These are phyloP conservation scores for Botrytis byssoidea DNA, from an alignment of 2,329 filamentous ascomycete genomes.

Conservation along the genomic window DNA sequence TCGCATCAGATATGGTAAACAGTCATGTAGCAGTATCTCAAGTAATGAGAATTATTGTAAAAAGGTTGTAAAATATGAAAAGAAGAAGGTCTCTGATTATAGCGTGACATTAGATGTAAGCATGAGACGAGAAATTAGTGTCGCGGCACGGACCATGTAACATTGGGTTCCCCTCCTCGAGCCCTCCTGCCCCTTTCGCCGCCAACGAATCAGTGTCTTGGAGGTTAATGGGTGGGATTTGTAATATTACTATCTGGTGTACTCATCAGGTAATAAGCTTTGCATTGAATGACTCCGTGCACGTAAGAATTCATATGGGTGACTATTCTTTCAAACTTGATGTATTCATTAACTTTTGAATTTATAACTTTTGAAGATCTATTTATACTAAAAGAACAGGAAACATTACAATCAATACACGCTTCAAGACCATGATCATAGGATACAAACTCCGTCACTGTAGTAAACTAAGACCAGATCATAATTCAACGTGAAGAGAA, in stretches of 20 bases:
- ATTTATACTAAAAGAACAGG: background rate
- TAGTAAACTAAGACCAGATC: background rate
- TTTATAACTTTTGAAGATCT: background rate
- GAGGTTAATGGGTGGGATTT: background rate
- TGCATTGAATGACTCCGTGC: background rate
- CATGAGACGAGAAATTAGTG: background rate
- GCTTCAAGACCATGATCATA: background rate
- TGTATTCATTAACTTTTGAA: background rate
- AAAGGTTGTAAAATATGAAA: background rate
- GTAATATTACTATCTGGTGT: background rate
- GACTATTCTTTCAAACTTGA: background rate
- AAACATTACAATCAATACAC: background rate
- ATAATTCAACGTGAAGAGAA: background rate
- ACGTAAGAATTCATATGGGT: background rate
- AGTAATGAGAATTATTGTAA: accelerated
- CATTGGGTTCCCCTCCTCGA: background rate
- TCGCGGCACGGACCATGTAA: background rate
- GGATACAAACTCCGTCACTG: background rate
- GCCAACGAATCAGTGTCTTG: background rate
- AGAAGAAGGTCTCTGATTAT: background rate
- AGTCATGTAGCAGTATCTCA: background rate
- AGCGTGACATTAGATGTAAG: background rate
- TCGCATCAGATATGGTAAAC: accelerated
- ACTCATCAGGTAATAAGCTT: background rate
- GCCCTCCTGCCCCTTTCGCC: background rate